These are phyloP conservation scores for Zarea fungicola DNA, from an alignment of 2,329 filamentous ascomycete species.

Conservation along the genomic window DNA sequence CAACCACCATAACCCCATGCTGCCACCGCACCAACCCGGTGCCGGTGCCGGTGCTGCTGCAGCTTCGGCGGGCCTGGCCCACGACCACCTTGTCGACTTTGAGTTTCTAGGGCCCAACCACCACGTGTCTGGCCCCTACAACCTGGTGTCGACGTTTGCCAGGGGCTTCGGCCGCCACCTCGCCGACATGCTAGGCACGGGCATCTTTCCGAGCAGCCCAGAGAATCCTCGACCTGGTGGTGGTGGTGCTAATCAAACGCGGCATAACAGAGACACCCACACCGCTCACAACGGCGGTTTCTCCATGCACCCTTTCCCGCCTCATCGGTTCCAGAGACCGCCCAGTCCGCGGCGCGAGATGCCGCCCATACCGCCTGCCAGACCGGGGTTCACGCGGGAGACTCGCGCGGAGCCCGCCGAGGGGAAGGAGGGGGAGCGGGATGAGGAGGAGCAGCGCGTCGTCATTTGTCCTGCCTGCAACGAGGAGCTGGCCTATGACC, in stretches of 20 bases:
- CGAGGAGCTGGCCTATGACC: constrained; percentile 74
- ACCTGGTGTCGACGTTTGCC: constrained; percentile 17
- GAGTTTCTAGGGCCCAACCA: constrained; percentile 17
- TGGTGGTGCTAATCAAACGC: too few species aligned
- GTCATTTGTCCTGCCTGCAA: constrained; percentile 84
- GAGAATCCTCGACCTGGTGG: too few species aligned
- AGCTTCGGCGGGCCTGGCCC: too few species aligned
- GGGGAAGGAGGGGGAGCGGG: too few species aligned
- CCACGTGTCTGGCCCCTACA: constrained; percentile 14
- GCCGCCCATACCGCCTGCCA: constrained; percentile 58
- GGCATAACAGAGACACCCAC: too few species aligned
- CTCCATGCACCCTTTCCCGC: constrained; percentile 11
- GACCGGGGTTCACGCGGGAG: constrained; percentile 73
- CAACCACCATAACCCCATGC: constrained; percentile 13
- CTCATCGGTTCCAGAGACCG: constrained; percentile 22
- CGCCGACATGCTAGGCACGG: constrained; percentile 4
- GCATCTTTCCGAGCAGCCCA: constrained; percentile 5
- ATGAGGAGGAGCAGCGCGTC: constrained; percentile 60
- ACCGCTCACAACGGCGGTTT: neutral
- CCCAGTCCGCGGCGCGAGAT: constrained; percentile 43
- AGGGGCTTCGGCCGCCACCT: constrained; percentile 17
- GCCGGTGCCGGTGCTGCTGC: too few species aligned
- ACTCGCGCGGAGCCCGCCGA: constrained; percentile 36
- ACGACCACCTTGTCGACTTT: constrained; percentile 23
- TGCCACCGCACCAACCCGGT: neutral